phyloP scores from a whole-genome alignment of 1,139 yeast species.

The Lodderomyces theae region DNA sequence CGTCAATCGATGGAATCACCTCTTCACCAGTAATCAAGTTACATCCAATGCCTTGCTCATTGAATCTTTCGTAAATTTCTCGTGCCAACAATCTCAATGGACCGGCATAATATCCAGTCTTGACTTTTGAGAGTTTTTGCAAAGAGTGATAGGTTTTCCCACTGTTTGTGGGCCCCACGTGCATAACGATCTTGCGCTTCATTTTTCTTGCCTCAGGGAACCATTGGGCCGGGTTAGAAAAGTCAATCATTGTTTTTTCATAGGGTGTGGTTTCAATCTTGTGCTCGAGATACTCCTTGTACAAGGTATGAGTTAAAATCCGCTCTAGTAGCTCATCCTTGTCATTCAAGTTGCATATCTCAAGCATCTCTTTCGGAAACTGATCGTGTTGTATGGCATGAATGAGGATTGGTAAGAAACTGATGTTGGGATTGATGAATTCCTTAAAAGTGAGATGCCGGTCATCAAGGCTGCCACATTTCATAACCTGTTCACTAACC shows the following conservation, averaged over 20 bases:
- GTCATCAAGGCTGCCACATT: constrained; percentile 3
- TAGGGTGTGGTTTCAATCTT: constrained; percentile 17
- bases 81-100: constrained; percentile 88
- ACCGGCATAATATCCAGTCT: constrained; percentile 92
- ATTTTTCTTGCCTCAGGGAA: constrained; percentile 82
- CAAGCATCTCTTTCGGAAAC: constrained; percentile 21
- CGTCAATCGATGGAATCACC: constrained; percentile 67
- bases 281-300: constrained; percentile 21
- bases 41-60: constrained; percentile 62
- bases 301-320: constrained; percentile 25
- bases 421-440: constrained; percentile 29
- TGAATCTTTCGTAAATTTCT: constrained; percentile 83
- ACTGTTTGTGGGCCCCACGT: constrained; percentile 95
- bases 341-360: constrained; percentile 17
- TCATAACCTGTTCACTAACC: not conserved
- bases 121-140: constrained; percentile 60
- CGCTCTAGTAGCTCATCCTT: constrained; percentile 20
- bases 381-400: constrained; percentile 12
- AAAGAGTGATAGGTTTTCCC: constrained; percentile 93
- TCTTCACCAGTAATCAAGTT: constrained; percentile 95
- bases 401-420: not conserved
- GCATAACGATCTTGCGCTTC: constrained; percentile 77
- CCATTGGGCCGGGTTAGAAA: constrained; percentile 79
- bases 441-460: constrained; percentile 18
- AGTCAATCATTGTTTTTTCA: constrained; percentile 36